Conservation (phyloP, 805 yeast species). For the Wickerhamiella domercqiae region DNA sequence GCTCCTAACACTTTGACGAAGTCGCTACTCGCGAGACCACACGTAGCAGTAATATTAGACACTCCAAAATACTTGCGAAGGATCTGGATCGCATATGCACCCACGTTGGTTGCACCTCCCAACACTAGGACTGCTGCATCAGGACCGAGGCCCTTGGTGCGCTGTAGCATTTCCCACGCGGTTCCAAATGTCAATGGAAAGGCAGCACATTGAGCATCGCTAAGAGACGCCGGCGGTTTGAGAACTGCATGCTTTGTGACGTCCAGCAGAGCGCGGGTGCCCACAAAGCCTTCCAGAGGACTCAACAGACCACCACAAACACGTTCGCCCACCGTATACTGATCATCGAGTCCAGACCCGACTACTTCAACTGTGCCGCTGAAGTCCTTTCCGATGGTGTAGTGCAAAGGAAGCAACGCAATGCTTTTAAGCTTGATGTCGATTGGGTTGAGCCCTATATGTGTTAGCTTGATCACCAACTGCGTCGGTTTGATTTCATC, state of each 20-base stretch:
- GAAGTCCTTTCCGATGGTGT: constrained; percentile 60
- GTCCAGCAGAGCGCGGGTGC: constrained; percentile 41
- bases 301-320: constrained; percentile 41
- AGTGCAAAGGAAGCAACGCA: constrained; percentile 4
- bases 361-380: constrained; percentile 43
- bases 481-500: constrained; percentile 34
- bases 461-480: constrained; percentile 42
- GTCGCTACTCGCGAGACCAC: constrained; percentile 35
- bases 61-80: constrained; percentile 36
- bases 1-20: constrained; percentile 40
- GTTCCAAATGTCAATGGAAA: constrained; percentile 52
- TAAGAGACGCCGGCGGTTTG: constrained; percentile 33
- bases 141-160: constrained; percentile 35
- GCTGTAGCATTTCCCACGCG: constrained; percentile 32
- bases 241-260: constrained; percentile 36
- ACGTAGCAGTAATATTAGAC: constrained; percentile 38
- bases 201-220: constrained; percentile 46
- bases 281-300: constrained; percentile 14
- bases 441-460: constrained; percentile 49
- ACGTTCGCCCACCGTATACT: constrained; percentile 41
- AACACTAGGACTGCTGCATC: constrained; percentile 39
- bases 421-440: constrained; percentile 37
- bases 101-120: constrained; percentile 67
- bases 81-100: constrained; percentile 39
- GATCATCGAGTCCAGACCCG: constrained; percentile 30